Evolutionary conservation across 768 basidiomycete species (phyloP).

Genomic region (Lactarius pseudohatsudake): DNA sequence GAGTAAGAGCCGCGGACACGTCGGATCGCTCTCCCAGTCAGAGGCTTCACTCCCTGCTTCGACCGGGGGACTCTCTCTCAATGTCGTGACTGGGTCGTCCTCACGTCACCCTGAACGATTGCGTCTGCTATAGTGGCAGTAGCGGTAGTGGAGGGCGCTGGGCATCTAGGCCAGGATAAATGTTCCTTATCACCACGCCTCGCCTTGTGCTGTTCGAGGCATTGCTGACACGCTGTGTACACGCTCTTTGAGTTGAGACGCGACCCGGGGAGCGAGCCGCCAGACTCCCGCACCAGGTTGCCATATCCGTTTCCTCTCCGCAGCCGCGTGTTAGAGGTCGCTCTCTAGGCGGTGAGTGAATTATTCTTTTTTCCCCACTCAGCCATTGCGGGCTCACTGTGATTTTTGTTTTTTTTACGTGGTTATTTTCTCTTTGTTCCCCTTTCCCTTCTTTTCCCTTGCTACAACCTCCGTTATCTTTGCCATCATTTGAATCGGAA

Average conservation of each 20-base stretch:
- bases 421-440: conserved; percentile 5
- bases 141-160: conserved; percentile 21
- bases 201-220: conserved; percentile 51
- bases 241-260: conserved; percentile 63
- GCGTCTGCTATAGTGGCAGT: conserved; percentile 15
- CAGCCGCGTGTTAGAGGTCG: conserved; percentile 29
- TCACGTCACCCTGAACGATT: conserved; percentile 6
- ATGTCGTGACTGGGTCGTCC: conserved; percentile 1
- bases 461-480: conserved; percentile 7
- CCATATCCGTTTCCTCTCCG: conserved; percentile 27
- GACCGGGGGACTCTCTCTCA: conserved; percentile 22
- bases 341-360: conserved; percentile 27
- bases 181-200: conserved; percentile 54
- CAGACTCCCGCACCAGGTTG: conserved; percentile 48
- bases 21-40: conserved; percentile 19
- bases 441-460: conserved; percentile 15
- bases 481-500: conserved; percentile 28
- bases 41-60: conserved; percentile 29
- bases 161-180: conserved; percentile 26
- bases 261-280: conserved; percentile 55
- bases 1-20: conserved; percentile 27
- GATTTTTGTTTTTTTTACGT: conserved; percentile 25
- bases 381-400: conserved; percentile 25
- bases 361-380: conserved; percentile 30
- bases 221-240: conserved; percentile 61